Conservation (phyloP, 2,329 filamentous ascomycete species). For the Pseudocercospora macadamiae region DNA sequence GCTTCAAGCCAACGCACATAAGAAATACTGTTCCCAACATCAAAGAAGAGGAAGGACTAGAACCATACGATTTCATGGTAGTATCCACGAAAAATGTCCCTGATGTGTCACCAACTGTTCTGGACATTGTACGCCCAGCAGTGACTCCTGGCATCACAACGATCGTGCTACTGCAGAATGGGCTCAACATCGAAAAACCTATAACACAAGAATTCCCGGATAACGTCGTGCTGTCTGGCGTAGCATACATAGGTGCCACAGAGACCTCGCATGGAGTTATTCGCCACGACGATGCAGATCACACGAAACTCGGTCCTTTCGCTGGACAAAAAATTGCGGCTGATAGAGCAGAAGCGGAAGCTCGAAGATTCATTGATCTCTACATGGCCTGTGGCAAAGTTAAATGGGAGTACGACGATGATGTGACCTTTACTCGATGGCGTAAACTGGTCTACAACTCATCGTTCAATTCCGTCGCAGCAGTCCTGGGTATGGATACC, state of each 20-base stretch:
- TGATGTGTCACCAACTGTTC: constrained; percentile 54
- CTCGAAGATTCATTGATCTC: constrained; percentile 48
- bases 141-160: constrained; percentile 55
- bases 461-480: constrained; percentile 57
- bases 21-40: constrained; percentile 54
- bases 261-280: constrained; percentile 54
- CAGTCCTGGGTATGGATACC: constrained; percentile 56
- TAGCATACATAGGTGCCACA: constrained; percentile 57
- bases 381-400: constrained; percentile 55
- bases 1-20: constrained; percentile 41
- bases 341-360: constrained; percentile 38
- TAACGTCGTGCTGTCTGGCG: constrained; percentile 57
- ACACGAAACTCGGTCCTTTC: constrained; percentile 56
- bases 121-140: constrained; percentile 56
- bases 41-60: constrained; percentile 26
- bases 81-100: constrained; percentile 63
- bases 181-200: constrained; percentile 64
- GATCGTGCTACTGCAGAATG: constrained; percentile 64
- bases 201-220: constrained; percentile 54
- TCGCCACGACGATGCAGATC: constrained; percentile 57
- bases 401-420: constrained; percentile 42
- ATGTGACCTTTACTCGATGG: constrained; percentile 53
- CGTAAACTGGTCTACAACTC: constrained; percentile 57
- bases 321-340: constrained; percentile 39
- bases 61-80: constrained; percentile 58